These are phyloP conservation scores for Haplographium delicatum DNA, from an alignment of 495 filamentous ascomycete genomes.

Conservation along the genomic window DNA sequence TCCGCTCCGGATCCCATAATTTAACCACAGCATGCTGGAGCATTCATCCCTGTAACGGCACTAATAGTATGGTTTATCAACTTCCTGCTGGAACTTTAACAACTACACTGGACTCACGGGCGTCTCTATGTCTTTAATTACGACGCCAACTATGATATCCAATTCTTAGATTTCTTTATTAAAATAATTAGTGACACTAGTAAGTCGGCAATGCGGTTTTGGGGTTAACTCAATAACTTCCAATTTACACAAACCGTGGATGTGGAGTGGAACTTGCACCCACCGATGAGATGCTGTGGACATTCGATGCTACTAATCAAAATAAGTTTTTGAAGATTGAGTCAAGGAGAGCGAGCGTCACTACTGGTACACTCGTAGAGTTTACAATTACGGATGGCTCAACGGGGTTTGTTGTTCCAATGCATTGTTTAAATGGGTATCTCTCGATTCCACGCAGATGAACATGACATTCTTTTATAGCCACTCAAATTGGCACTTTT, in stretches of 20 bases:
- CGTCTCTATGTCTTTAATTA: neutral
- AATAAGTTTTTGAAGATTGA: neutral
- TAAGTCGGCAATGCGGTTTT: neutral
- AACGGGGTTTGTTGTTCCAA: neutral
- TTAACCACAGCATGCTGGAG: neutral
- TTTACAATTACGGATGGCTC: neutral
- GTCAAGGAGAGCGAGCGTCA: neutral
- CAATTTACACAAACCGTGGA: neutral
- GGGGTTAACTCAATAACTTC: slow-evolving; percentile 1
- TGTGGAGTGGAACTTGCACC: neutral
- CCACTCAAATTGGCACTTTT: neutral
- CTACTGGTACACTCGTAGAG: neutral
- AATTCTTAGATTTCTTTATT: neutral
- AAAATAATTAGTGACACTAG: neutral
- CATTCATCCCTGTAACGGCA: neutral
- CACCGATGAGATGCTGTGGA: neutral
- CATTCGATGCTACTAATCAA: neutral
- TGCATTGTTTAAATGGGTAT: neutral
- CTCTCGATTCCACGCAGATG: neutral
- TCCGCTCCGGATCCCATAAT: neutral
- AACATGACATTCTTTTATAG: neutral
- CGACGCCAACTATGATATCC: neutral
- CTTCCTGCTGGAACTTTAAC: neutral
- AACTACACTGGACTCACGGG: neutral
- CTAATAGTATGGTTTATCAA: neutral